A percentile compares a stretch with the other conserved stretches of the same genome.
Evolutionary conservation across 208 protist genomes (phyloP).

Genomic region (Trypanosoma boissoni): DNA sequence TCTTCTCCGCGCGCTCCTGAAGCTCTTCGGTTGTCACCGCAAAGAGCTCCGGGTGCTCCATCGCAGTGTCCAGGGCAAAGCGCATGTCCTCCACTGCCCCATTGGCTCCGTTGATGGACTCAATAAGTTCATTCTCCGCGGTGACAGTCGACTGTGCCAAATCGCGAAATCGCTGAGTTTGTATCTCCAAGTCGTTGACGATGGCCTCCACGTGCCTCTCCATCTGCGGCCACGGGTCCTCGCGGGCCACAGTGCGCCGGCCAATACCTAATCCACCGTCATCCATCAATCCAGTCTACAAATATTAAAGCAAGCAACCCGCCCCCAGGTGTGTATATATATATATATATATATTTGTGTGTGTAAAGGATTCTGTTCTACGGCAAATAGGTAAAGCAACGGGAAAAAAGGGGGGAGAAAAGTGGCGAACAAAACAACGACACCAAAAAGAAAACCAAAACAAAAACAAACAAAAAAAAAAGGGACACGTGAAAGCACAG

Average conservation of each 20-base stretch:
- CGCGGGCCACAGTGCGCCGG: constrained; percentile 26
- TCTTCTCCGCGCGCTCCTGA: constrained; percentile 54
- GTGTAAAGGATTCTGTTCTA: no score
- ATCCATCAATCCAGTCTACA: no score
- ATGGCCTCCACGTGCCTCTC: constrained; percentile 72
- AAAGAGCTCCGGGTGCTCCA: constrained; percentile 81
- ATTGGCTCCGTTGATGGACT: constrained; percentile 49
- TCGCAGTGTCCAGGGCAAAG: constrained; percentile 65
- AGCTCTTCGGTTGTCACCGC: constrained; percentile 68
- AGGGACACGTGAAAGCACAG: neutral
- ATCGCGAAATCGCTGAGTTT: constrained; percentile 56
- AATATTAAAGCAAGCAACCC: neutral
- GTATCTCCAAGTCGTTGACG: constrained; percentile 54
- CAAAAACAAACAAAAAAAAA: constrained; percentile 8
- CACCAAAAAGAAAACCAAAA: constrained; percentile 2
- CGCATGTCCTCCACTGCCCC: constrained; percentile 81
- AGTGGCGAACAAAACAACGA: constrained; percentile 4
- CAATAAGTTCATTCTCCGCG: constrained; percentile 66
- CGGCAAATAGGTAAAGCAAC: neutral
- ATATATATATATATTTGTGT: neutral
- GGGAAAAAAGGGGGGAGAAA: constrained; percentile 4
- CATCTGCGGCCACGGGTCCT: constrained; percentile 83
- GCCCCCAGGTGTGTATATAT: neutral
- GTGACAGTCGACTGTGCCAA: constrained; percentile 52
- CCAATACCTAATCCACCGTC: neutral